Evolutionary conservation across 192 early-diverging fungal species (phyloP), one percentile per base, ranked within the genome.

Genomic region (Entomortierella beljakovae): DNA sequence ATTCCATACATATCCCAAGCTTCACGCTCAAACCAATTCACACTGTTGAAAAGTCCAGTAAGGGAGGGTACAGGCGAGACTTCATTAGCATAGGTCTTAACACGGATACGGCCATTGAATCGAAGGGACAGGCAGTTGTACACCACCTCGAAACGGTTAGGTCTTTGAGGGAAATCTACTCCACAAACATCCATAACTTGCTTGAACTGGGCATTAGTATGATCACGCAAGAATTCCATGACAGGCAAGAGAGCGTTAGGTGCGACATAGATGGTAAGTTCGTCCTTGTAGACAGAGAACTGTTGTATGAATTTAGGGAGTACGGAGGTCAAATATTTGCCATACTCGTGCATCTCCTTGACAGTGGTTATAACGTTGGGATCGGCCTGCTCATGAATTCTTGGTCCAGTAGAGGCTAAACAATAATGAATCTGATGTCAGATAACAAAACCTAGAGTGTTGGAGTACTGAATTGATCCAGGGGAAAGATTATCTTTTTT

Each of bases 11-110:
- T 99, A 71, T 99, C 98, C 84, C 93, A 99, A 25, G 91, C 93
- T 82, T 99, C 98, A 81, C 98, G 94, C 85, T 99, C 98, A 64
- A 95, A 92, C 98, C 98, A 99, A 83, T 97, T 98, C 48, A 96
- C 97, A 38, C 91, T 88, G 63, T 83, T 88, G 85, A 88, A 96
- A 22, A 98, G 56, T 49, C 89, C 85, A 7, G 93, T 91, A 37
- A 94, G 80, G 3, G 95, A 97, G 9, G 97, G 97, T 10, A 99
- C 96, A 16, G 97, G 92, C 22, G 91, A 88, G 29, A 89, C 88
- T 82, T 99, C 98, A 62, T 90, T 93, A 16, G 94, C 92, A 71
- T 98, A 98, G 22, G 98, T 99, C 87, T 99, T 99, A 68, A 99
- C 94, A 55, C 96, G 91, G 85, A 99, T 93, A 49, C 98, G 95